phyloP scores from a whole-genome alignment of 1,139 yeast species.

The Lodderomyces elongisporus region DNA sequence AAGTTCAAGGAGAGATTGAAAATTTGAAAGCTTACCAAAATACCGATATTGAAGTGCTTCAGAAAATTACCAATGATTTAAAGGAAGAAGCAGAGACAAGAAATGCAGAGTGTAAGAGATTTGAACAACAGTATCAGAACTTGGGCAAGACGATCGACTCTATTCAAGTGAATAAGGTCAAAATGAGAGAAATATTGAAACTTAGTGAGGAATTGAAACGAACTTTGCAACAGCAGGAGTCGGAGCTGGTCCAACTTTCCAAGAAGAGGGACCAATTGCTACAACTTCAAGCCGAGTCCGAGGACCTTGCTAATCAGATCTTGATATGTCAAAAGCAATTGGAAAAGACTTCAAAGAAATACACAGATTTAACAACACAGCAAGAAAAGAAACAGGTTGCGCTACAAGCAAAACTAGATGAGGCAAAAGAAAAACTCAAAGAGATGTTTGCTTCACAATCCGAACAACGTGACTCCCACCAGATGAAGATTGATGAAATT shows the following conservation, averaged over 20 bases:
- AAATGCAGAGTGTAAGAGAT: slow-evolving; percentile 31
- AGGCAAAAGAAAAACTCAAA: slow-evolving; percentile 44
- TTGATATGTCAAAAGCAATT: slow-evolving; percentile 51
- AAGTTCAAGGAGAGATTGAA: slow-evolving; percentile 59
- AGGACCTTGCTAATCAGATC: slow-evolving; percentile 47
- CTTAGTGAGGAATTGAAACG: slow-evolving; percentile 54
- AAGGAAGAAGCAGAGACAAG: slow-evolving; percentile 42
- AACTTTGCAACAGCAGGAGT: slow-evolving; percentile 47
- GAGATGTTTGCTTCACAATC: slow-evolving; percentile 47
- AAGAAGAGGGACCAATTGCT: slow-evolving; percentile 46
- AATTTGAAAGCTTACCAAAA: slow-evolving; percentile 55
- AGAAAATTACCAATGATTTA: slow-evolving; percentile 53
- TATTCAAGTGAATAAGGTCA: slow-evolving; percentile 51
- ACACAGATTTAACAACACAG: slow-evolving; percentile 44
- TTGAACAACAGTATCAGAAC: slow-evolving; percentile 49
- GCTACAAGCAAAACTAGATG: slow-evolving; percentile 41
- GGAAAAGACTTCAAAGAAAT: slow-evolving; percentile 49
- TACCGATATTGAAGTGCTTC: slow-evolving; percentile 57
- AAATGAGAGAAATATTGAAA: slow-evolving; percentile 46
- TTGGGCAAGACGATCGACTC: slow-evolving; percentile 56
- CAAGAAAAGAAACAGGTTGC: slow-evolving; percentile 43
- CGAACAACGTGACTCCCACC: slow-evolving; percentile 48
- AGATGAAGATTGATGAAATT: slow-evolving; percentile 44
- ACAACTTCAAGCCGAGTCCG: slow-evolving; percentile 38
- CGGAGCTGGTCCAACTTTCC: slow-evolving; percentile 33